A percentile compares a stretch with the other conserved stretches of the same genome.
Evolutionary conservation across 2,329 filamentous ascomycete species (phyloP).

Genomic region (Fusarium marasasianum): DNA sequence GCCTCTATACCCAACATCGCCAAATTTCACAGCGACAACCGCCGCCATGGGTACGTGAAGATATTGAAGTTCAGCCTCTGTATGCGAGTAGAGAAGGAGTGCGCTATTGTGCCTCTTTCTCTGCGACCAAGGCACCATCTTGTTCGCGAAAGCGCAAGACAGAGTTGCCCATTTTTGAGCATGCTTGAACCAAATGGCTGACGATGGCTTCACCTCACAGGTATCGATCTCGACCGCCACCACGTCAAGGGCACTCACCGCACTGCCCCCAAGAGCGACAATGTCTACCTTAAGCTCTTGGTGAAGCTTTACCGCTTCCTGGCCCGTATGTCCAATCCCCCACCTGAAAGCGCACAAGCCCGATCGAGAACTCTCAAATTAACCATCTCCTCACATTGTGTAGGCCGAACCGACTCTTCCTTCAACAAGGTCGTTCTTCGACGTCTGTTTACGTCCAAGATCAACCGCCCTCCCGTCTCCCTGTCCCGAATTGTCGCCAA

Average conservation of each 20-base stretch:
- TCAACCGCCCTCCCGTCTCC: constrained; percentile 95
- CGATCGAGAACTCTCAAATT: constrained; percentile 9
- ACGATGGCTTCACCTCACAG: constrained; percentile 64
- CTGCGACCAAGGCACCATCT: constrained; percentile 46
- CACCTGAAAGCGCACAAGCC: background rate
- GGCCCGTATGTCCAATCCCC: constrained; percentile 76
- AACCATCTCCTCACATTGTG: background rate
- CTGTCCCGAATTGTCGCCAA: constrained; percentile 87
- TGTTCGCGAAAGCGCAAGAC: constrained; percentile 42
- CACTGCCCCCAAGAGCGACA: constrained; percentile 97
- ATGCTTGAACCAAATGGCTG: constrained; percentile 72
- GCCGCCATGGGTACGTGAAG: constrained; percentile 71
- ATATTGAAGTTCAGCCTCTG: constrained; percentile 52
- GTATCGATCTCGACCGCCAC: constrained; percentile 77
- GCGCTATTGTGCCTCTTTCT: constrained; percentile 23
- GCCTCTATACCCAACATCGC: constrained; percentile 47
- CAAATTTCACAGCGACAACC: constrained; percentile 54
- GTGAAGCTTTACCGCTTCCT: constrained; percentile 99
- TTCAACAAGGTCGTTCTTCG: constrained; percentile 99
- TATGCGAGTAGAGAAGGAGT: constrained; percentile 60
- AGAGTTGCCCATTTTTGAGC: constrained; percentile 59
- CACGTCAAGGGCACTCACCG: constrained; percentile 80
- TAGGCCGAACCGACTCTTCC: constrained; percentile 92
- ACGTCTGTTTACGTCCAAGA: constrained; percentile 97
- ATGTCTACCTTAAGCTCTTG: constrained; percentile 96